Evolutionary conservation across 768 basidiomycete species (phyloP).

Genomic region (Mycena vitilis): DNA sequence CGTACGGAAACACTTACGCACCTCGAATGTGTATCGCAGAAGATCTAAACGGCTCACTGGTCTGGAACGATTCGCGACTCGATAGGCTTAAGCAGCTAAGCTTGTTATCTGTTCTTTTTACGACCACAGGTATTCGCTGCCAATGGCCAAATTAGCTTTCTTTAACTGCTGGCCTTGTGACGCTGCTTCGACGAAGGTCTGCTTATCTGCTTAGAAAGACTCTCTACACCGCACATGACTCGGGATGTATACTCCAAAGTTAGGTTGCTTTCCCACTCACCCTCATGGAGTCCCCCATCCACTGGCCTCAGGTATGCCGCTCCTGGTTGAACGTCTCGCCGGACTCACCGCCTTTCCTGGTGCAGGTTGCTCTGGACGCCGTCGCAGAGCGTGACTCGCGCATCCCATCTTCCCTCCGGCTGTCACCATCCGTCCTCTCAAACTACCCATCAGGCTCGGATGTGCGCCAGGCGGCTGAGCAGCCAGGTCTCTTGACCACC

Average conservation of each 20-base stretch:
- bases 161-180: too few relatives aligned
- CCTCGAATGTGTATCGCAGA: too few relatives aligned
- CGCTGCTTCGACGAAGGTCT: too few relatives aligned
- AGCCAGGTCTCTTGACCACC: constrained; percentile 44
- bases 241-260: not conserved
- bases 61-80: too few relatives aligned
- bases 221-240: too few relatives aligned
- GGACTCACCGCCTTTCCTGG: not conserved
- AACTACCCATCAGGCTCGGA: constrained; percentile 39
- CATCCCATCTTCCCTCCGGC: constrained; percentile 30
- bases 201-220: too few relatives aligned
- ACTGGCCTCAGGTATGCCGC: constrained; percentile 14
- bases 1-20: too few relatives aligned
- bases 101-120: too few relatives aligned
- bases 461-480: constrained; percentile 45
- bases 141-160: too few relatives aligned
- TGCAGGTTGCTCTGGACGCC: constrained; percentile 32
- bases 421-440: constrained; percentile 26
- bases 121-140: too few relatives aligned
- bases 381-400: constrained; percentile 33
- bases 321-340: not conserved
- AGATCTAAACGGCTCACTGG: too few relatives aligned
- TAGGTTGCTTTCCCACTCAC: not conserved
- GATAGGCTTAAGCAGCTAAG: too few relatives aligned
- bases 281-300: constrained; percentile 1